Percentiles rank a stretch among this genome's conserved stretches.
Evolutionary conservation across 2,329 filamentous ascomycete species (phyloP).

Genomic region (Pseudocercospora vitis): DNA sequence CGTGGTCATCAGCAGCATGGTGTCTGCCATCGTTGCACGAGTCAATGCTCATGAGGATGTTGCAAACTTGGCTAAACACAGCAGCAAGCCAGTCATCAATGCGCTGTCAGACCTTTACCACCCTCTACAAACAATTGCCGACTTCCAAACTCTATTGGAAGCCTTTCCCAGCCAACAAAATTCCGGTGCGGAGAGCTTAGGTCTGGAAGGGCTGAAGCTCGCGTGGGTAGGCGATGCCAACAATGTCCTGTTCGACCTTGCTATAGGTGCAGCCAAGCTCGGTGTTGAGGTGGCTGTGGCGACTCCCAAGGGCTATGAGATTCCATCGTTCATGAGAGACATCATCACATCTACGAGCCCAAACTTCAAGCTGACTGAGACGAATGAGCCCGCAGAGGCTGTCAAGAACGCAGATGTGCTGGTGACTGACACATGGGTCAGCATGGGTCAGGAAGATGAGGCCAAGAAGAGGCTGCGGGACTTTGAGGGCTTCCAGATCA

Average conservation of each 20-base stretch:
- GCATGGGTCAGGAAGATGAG: conserved; percentile 95
- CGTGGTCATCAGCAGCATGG: conserved; percentile 80
- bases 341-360: conserved; percentile 63
- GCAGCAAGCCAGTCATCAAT: conserved; percentile 53
- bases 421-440: conserved; percentile 97
- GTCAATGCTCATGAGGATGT: conserved; percentile 55
- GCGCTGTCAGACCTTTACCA: conserved; percentile 84
- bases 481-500: conserved; percentile 91
- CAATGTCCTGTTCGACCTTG: conserved; percentile 93
- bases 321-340: conserved; percentile 71
- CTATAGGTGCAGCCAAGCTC: conserved; percentile 81
- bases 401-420: conserved; percentile 84
- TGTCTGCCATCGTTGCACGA: conserved; percentile 51
- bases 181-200: conserved; percentile 51
- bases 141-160: conserved; percentile 88
- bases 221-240: conserved; percentile 97
- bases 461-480: conserved; percentile 71
- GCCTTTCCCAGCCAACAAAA: conserved; percentile 56
- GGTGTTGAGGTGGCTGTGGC: conserved; percentile 85
- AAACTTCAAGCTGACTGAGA: conserved; percentile 60
- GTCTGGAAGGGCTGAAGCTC: conserved; percentile 80
- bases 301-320: conserved; percentile 79
- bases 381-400: conserved; percentile 76
- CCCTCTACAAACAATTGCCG: conserved; percentile 89
- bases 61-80: conserved; percentile 50